Evolutionary conservation across 2,329 filamentous ascomycete species (phyloP), one percentile per base, ranked within the genome.

Genomic region (Claviceps humidiphila): DNA sequence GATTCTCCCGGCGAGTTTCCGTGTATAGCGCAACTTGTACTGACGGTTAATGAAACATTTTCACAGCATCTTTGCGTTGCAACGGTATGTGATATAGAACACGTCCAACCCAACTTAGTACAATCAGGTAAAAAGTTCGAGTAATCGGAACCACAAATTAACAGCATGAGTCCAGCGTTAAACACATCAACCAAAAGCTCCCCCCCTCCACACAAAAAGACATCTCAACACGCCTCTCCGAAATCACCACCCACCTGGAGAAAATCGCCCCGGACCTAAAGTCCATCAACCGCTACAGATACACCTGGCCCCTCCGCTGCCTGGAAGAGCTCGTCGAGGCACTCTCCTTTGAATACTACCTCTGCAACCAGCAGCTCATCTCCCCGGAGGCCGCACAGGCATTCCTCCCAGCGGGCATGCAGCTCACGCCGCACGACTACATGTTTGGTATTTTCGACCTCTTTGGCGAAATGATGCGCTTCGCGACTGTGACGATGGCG

Each of bases 291-390:
- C 79, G 85, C 8, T 81, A 87, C 69, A 85, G 93, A 53, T 98
- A 97, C 69, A 77, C 81, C 49, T 75, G 80, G 52, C 81, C 89
- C 51, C 83, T 96, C 57, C 86, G 85, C 22, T 91, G 89, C 48
- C 81, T 95, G 50, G 93, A 98, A 68, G 93, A 98, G 69, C 93
- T 89, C 63, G 86, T 96, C 66, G 93, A 98, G 71, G 90, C 91
- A 0, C 73, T 94, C 30, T 85, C 87, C 0, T 96, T 98, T 66
- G 77, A 85, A 54, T 83, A 95, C 68, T 98, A 98, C 69, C 79
- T 98, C 38, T 77, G 81, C 47, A 81, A 80, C 2, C 88, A 95
- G 63, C 77, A 72, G 0, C 74, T 97, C 47, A 83, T 97, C 58
- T 78, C 81, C 0, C 79, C 78, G 9, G 74, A 79, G 0, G 78